Evolutionary conservation across 306 rosid species (phyloP).

Genomic region (Cucumis hystrix): DNA sequence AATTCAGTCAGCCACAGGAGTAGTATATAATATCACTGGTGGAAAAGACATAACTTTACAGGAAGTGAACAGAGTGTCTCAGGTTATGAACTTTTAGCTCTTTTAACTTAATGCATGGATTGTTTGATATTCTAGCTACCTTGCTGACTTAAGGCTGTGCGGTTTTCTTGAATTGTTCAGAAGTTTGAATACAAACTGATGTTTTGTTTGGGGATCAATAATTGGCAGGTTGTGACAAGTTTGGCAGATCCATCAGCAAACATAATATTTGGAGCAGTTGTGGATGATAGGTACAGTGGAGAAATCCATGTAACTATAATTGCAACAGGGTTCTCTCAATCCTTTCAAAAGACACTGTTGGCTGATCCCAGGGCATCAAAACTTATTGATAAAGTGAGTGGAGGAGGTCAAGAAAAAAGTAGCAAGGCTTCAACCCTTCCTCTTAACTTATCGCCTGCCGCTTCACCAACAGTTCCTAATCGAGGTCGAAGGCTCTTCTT

Average conservation of each 20-base stretch:
- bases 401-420: slow-evolving; percentile 33
- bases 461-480: slow-evolving; percentile 41
- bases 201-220: not conserved
- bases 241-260: slow-evolving; percentile 96
- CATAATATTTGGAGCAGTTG: slow-evolving; percentile 89
- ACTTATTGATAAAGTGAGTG: slow-evolving; percentile 42
- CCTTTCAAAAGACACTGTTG: slow-evolving; percentile 73
- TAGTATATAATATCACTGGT: slow-evolving; percentile 92
- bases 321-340: slow-evolving; percentile 90
- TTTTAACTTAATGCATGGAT: not conserved
- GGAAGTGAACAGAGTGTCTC: slow-evolving; percentile 96
- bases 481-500: slow-evolving; percentile 63
- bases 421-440: slow-evolving; percentile 38
- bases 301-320: slow-evolving; percentile 89
- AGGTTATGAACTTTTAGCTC: slow-evolving; percentile 30
- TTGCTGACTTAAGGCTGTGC: not conserved
- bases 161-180: not conserved
- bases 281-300: slow-evolving; percentile 87
- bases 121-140: not conserved
- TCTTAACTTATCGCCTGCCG: slow-evolving; percentile 25
- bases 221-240: slow-evolving; percentile 75
- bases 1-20: slow-evolving; percentile 94
- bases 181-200: not conserved
- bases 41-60: slow-evolving; percentile 97
- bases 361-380: slow-evolving; percentile 84